Evolutionary conservation across 2,329 filamentous ascomycete species (phyloP).

Genomic region (Cercospora sp.): DNA sequence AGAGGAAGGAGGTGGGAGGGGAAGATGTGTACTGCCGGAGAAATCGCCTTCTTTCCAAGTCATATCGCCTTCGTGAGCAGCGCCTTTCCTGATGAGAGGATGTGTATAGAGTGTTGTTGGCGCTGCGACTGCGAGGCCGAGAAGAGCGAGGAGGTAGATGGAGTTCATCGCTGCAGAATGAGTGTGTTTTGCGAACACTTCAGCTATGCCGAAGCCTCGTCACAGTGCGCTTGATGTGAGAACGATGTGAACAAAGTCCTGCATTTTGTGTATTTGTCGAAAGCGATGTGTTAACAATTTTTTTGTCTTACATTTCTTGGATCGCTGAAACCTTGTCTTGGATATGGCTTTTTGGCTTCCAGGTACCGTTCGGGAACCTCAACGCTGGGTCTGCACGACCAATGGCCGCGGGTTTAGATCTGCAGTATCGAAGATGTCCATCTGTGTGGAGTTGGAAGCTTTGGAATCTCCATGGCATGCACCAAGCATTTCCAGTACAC

Average conservation of each 20-base stretch:
- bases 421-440: not conserved
- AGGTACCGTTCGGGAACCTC: not conserved
- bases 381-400: not conserved
- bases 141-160: not conserved
- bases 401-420: not conserved
- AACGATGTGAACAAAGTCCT: too few relatives aligned
- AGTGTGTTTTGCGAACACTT: too few relatives aligned
- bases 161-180: too few relatives aligned
- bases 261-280: not conserved
- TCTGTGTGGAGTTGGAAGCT: not conserved
- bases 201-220: too few relatives aligned
- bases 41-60: slow-evolving; percentile 3
- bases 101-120: not conserved
- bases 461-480: not conserved
- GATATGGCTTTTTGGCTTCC: not conserved
- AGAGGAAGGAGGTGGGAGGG: not conserved
- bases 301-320: not conserved
- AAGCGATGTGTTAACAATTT: not conserved
- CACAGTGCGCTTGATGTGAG: too few relatives aligned
- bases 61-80: not conserved
- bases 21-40: not conserved
- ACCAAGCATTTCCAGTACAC: not conserved
- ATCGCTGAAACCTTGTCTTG: not conserved
- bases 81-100: not conserved
- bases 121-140: not conserved